Conservation (phyloP, 352 stramenopile genomes). For the Phytophthora ramorum region DNA sequence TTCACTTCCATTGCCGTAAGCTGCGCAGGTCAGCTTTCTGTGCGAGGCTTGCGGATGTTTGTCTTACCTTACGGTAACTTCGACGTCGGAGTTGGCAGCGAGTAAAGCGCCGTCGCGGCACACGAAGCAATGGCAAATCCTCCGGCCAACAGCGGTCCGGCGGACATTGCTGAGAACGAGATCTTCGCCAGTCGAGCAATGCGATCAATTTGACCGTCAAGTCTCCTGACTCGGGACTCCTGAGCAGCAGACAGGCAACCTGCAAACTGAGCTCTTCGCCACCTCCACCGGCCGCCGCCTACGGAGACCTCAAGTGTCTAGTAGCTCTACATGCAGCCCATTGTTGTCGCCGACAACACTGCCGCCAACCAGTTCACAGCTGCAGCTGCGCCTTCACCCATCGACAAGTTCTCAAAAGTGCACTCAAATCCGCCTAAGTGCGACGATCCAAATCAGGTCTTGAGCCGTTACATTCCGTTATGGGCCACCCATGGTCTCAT, state of each 20-base stretch:
- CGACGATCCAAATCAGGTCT: slow-evolving; percentile 35
- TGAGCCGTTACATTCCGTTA: slow-evolving; percentile 1
- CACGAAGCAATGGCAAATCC: background rate
- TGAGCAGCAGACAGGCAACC: background rate
- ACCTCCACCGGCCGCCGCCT: background rate
- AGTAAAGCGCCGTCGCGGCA: background rate
- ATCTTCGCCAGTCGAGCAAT: background rate
- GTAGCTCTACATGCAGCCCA: no score
- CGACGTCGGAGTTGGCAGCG: no score
- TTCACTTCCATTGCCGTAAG: no score
- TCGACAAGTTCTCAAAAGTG: background rate
- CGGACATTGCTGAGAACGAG: background rate
- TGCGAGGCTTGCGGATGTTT: no score
- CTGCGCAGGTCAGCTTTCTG: no score
- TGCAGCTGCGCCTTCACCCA: background rate
- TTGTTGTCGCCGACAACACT: no score
- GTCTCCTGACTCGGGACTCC: no score
- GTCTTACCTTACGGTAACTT: no score
- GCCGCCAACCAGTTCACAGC: background rate
- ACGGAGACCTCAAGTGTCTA: no score
- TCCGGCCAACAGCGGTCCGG: background rate
- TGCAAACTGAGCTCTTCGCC: no score
- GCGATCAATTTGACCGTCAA: background rate
- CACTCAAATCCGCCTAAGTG: slow-evolving; percentile 19
- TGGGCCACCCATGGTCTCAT: background rate